Base-by-base conservation (phyloP, 2,329 filamentous ascomycete genomes). In the Penicillium psychrosexuale region DNA sequence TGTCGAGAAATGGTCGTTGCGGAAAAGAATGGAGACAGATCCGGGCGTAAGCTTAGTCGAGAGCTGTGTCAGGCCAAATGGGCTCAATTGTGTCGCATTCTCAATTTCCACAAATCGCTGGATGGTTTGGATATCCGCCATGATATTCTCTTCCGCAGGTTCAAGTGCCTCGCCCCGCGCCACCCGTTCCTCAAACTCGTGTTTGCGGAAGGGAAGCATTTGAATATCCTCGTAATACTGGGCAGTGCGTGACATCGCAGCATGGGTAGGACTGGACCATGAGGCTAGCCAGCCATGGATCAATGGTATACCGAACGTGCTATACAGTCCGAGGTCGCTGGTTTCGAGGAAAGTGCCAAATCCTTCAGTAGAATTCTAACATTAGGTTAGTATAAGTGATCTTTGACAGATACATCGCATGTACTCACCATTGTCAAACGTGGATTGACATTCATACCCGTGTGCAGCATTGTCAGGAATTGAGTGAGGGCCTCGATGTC, bases 381-480 rank as follows among this genome's bases (percentile, higher is more conserved):
- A 19, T 9, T n/a, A 33, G 17, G 34, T 42, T 27, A 45, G 39
- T 54, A 24, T 43, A 34, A 4, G 24, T n/a, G 12, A 11, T 22
- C 45, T n/a, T 15, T 19, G 46, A 45, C 38, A 15, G 30, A 28
- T 15, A 36, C n/a, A 27, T 30, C 17, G 30, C 12, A 28, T 13
- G 31, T 47, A 43, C 61, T 56, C 66, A 72, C 80, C 2, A 90
- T 82, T 8, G 95, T 81, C 60, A 96, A 94, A 19, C 89, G 85
- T 2, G 94, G 94, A 61, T 99, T 99, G 54, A 97, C 93, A 66
- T 97, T 99, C 90, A 99, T 96, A 36, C 94, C 94, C 0, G 92
- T 97, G 64, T 97, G 91, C 2, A 99, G 77, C 42, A 90, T 89
- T 53, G 94, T 84, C 2, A 99, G 78, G 67, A 99, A 99, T 7